Evolutionary conservation across 768 basidiomycete species (phyloP).

Genomic region (Kwoniella sp.): DNA sequence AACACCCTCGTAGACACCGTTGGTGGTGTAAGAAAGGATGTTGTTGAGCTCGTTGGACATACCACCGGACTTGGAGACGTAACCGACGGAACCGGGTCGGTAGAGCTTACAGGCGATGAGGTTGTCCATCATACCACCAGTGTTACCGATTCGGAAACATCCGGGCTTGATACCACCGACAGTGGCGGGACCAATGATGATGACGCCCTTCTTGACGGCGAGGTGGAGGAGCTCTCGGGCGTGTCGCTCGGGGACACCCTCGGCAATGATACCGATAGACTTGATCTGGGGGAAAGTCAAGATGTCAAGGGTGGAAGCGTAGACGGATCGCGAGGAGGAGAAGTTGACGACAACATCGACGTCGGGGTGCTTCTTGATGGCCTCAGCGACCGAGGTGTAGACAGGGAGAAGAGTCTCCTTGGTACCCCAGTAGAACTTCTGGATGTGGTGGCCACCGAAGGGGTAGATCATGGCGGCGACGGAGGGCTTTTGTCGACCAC

Average conservation of each 20-base stretch:
- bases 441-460: constrained; percentile 99
- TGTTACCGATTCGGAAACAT: constrained; percentile 99
- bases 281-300: constrained; percentile 71
- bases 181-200: constrained; percentile 95
- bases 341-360: constrained; percentile 99
- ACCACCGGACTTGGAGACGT: constrained; percentile 98
- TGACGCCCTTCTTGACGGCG: constrained; percentile 79
- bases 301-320: constrained; percentile 90
- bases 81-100: constrained; percentile 94
- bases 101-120: constrained; percentile 98
- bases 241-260: constrained; percentile 97
- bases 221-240: constrained; percentile 92
- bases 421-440: constrained; percentile 99
- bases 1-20: constrained; percentile 99
- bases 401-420: constrained; percentile 98
- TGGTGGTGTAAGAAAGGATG: constrained; percentile 91
- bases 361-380: constrained; percentile 90
- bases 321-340: constrained; percentile 88
- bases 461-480: constrained; percentile 99
- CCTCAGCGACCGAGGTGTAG: constrained; percentile 88
- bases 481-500: constrained; percentile 83
- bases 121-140: constrained; percentile 99
- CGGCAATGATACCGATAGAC: constrained; percentile 89
- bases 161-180: constrained; percentile 99
- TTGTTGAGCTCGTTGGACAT: constrained; percentile 99